Evolutionary conservation across 768 basidiomycete genomes (phyloP), one percentile per base, ranked within the genome.

Genomic region (Chalciporus piperatus): DNA sequence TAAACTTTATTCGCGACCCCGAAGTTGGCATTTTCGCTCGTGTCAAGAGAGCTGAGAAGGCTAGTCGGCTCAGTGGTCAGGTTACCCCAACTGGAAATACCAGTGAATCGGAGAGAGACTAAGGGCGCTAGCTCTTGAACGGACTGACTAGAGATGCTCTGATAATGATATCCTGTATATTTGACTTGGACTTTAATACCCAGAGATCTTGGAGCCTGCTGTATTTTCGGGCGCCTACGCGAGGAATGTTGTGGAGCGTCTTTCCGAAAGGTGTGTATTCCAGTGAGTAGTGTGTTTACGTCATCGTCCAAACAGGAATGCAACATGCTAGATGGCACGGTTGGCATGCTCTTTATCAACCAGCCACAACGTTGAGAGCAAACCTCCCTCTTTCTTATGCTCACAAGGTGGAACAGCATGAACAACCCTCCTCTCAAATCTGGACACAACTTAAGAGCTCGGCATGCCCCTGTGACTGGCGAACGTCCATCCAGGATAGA

Each of bases 1-100:
- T 89, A 50, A 92, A 92, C 70, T 99, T 99, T 66, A 97, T 99
- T 49, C 83, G 92, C 23, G 93, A 97, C 59, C 77, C 79, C 13
- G 84, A 89, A 55, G 90, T 94, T 25, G 94, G 94, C 3, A 83
- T 98, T 57, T 96, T 87, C 68, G 85, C 90, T 12, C 77, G 95
- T 8, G 91, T 85, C 8, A 98, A 98, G 70, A 74, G 95, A 63
- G 52, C 83, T 56, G 71, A 50, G 63, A 83, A 76, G 67, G 68
- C 57, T 25, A 37, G 13, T 39, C 52, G 56, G 2, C 48, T 58
- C 16, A 66, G 58, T 37, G 61, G 58, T 10, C 44, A 63, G 23
- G 47, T 42, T 30, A 59, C 61, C 8, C 59, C 59, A 12, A 55
- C 37, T 33, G 47, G 13, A 16, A 51, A 25, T 16, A 48, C 23